These are phyloP conservation scores for Suillus tomentosus DNA, from an alignment of 768 basidiomycete species.

Conservation along the genomic window DNA sequence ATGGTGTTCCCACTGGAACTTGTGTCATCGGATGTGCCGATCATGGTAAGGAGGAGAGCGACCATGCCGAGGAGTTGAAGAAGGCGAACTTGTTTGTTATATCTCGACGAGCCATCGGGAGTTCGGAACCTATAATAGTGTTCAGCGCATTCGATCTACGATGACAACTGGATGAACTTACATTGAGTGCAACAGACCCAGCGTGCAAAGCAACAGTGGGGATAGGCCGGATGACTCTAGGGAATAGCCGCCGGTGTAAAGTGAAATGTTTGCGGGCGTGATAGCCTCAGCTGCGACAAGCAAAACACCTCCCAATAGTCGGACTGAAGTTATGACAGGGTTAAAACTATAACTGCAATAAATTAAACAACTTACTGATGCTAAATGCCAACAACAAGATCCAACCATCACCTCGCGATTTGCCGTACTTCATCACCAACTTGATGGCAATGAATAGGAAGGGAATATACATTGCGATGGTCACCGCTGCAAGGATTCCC, in stretches of 20 bases:
- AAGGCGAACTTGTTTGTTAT: conserved; percentile 23
- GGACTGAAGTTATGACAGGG: conserved; percentile 40
- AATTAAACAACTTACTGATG: conserved; percentile 41
- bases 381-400: conserved; percentile 66
- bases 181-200: conserved; percentile 39
- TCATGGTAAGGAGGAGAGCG: conserved; percentile 35
- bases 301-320: conserved; percentile 58
- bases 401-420: conserved; percentile 65
- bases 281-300: conserved; percentile 55
- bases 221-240: conserved; percentile 41
- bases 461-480: conserved; percentile 62
- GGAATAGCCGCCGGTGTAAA: conserved; percentile 55
- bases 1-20: conserved; percentile 24
- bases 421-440: conserved; percentile 54
- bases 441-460: conserved; percentile 47
- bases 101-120: conserved; percentile 21
- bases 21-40: conserved; percentile 30
- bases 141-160: conserved; percentile 10
- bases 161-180: conserved; percentile 22
- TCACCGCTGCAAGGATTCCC: conserved; percentile 58
- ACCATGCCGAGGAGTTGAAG: conserved; percentile 29
- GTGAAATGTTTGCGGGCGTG: conserved; percentile 38
- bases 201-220: conserved; percentile 39
- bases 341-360: not conserved
- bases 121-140: conserved; percentile 28